A percentile compares a stretch with the other conserved stretches of the same genome.
Evolutionary conservation across 2,329 filamentous ascomycete species (phyloP).

Genomic region (Hansfordia pulvinata): DNA sequence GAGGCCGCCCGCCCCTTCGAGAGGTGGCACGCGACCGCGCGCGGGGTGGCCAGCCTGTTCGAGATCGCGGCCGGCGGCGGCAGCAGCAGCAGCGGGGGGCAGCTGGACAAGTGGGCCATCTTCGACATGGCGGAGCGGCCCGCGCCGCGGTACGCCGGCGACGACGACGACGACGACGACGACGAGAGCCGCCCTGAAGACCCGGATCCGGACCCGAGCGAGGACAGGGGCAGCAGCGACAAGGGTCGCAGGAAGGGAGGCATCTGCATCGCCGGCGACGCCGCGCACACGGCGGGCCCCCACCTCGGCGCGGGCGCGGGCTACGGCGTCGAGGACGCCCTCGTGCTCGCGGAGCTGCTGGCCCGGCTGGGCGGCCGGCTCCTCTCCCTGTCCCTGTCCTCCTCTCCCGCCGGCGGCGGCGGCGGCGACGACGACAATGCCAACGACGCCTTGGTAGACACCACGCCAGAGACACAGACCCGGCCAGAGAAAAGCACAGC

Average conservation of each 20-base stretch:
- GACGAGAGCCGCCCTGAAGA: no score
- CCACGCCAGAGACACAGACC: constrained; percentile 3
- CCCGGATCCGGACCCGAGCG: no score
- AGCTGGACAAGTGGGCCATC: constrained; percentile 38
- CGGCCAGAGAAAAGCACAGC: constrained; percentile 7
- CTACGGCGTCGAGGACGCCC: constrained; percentile 40
- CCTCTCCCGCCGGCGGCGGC: no score
- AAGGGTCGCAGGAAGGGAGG: no score
- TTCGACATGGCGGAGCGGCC: constrained; percentile 35
- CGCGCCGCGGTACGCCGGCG: constrained; percentile 26
- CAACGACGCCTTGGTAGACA: no score
- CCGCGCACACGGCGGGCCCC: constrained; percentile 40
- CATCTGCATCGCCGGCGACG: constrained; percentile 38
- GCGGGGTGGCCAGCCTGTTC: constrained; percentile 25
- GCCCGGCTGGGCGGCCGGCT: constrained; percentile 1
- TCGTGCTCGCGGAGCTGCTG: constrained; percentile 26
- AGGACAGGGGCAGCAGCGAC: no score
- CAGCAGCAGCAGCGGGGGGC: no score
- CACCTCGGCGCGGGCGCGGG: constrained; percentile 42
- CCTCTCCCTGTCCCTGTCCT: no score
- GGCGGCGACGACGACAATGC: no score
- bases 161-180: no score
- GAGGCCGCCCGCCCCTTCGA: constrained; percentile 25
- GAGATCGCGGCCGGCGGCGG: no score
- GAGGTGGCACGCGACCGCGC: constrained; percentile 24